Evolutionary conservation across 1,284 basidiomycete genomes (phyloP).

Genomic region (Cystobasidium sp.): DNA sequence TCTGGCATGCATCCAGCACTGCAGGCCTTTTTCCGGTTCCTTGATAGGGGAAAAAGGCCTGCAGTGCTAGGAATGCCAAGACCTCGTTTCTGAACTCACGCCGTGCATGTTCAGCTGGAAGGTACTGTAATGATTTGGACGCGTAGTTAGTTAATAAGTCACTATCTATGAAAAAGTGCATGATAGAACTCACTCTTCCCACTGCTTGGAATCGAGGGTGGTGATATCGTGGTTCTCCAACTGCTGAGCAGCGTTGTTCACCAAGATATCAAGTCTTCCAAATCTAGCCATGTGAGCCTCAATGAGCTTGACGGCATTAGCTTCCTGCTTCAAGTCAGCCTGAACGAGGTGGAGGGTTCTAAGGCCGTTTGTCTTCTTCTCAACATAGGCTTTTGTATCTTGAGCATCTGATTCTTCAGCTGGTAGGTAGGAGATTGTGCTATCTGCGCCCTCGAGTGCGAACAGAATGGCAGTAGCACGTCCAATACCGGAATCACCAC

Average conservation of each 20-base stretch:
- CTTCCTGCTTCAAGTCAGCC: slow-evolving; percentile 61
- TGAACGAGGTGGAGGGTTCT: slow-evolving; percentile 59
- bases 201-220: slow-evolving; percentile 62
- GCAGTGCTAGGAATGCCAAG: no score
- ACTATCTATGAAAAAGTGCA: not conserved
- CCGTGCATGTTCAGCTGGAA: slow-evolving; percentile 60
- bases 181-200: slow-evolving; percentile 62
- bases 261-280: slow-evolving; percentile 61
- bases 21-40: slow-evolving; percentile 49
- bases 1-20: no score
- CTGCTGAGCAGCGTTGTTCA: slow-evolving; percentile 66
- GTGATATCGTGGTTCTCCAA: slow-evolving; percentile 61
- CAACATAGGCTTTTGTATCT: slow-evolving; percentile 58
- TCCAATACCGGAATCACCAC: slow-evolving; percentile 64
- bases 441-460: slow-evolving; percentile 66
- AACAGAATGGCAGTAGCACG: slow-evolving; percentile 54
- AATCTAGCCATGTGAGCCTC: slow-evolving; percentile 60
- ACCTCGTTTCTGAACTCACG: slow-evolving; percentile 1
- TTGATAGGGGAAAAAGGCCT: not conserved
- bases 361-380: slow-evolving; percentile 51
- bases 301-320: slow-evolving; percentile 58
- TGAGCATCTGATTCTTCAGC: slow-evolving; percentile 62
- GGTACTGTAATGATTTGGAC: slow-evolving; percentile 40
- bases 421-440: slow-evolving; percentile 63
- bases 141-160: no score